Evolutionary conservation across 1,139 yeast genomes (phyloP).

Genomic region (Kodamaea sp.): DNA sequence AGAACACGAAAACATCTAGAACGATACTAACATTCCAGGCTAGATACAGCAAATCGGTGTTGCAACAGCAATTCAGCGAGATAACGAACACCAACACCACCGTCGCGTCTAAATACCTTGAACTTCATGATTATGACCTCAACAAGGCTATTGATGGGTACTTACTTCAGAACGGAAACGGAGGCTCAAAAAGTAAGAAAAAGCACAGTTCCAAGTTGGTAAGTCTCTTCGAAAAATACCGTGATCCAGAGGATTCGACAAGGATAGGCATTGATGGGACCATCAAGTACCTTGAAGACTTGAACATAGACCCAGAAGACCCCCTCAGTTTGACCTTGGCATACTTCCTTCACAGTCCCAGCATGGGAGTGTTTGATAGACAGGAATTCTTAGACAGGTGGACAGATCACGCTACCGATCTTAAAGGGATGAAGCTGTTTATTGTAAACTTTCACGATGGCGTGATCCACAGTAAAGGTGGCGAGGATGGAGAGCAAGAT

Average conservation of each 20-base stretch:
- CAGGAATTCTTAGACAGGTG: constrained; percentile 57
- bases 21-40: constrained; percentile 17
- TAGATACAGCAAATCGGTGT: constrained; percentile 11
- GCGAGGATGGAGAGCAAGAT: constrained; percentile 23
- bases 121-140: constrained; percentile 27
- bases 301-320: constrained; percentile 75
- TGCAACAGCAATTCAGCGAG: constrained; percentile 29
- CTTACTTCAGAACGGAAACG: constrained; percentile 13
- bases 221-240: constrained; percentile 28
- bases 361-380: constrained; percentile 59
- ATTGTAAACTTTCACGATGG: constrained; percentile 42
- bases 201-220: constrained; percentile 20
- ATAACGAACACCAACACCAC: constrained; percentile 30
- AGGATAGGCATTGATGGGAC: constrained; percentile 76
- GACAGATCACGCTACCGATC: constrained; percentile 39
- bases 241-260: constrained; percentile 26
- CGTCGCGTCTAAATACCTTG: constrained; percentile 31
- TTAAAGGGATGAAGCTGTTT: constrained; percentile 53
- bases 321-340: constrained; percentile 69
- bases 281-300: constrained; percentile 60
- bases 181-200: constrained; percentile 7
- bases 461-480: constrained; percentile 12
- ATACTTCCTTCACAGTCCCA: constrained; percentile 63
- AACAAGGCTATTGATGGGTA: constrained; percentile 34
- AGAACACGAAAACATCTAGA: too few relatives aligned